Base-by-base conservation (phyloP, 805 yeast genomes). In the Candida silvicultrix region DNA sequence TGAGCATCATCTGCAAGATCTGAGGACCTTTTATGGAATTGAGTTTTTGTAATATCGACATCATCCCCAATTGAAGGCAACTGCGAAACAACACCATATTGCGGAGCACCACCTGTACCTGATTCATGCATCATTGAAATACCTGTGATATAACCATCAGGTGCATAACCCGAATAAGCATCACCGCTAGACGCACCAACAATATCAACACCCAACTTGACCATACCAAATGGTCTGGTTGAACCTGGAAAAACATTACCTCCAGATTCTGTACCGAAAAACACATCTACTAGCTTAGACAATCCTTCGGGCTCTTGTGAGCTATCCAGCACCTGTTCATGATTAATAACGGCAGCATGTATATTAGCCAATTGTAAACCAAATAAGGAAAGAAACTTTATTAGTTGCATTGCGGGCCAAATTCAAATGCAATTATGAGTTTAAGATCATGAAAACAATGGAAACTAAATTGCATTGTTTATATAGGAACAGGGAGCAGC, bases 101-200 rank as follows among this genome's bases (percentile, higher is more conserved):
- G 59, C 2, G 70, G 69, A 5, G 69, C 62, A 4, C 70, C 70
- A n/a, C 71, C 72, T 4, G 68, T 66, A 5, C 72, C 72, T 4
- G 63, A 57, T 41, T 65, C 70, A 49, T 67, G 72, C 64, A 67
- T 58, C 66, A 66, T 59, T 1, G 69, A 63, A 34, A 67, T 52
- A 8, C 66, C 70, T 31, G 55, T 48, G n/a, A 67, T 51, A 9
- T 51, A 41, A 9, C 68, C 69, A 42, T 58, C 62, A 1, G 59
- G 55, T 1, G 64, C 61, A 49, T 60, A 67, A 5, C 71, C 71
- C 15, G 68, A 56, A 43, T 60, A 65, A 14, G 67, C 62, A 46
- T 65, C 64, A 9, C 65, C 65, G 28, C 41, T 19, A 8, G 49
- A 38, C 14, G 56, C 35, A 25, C 50, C 56, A 20, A 56, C 42